A percentile compares a stretch with the other conserved stretches of the same genome.
phyloP scores from a whole-genome alignment of 2,329 filamentous ascomycete genomes.

The Venturia asperata region DNA sequence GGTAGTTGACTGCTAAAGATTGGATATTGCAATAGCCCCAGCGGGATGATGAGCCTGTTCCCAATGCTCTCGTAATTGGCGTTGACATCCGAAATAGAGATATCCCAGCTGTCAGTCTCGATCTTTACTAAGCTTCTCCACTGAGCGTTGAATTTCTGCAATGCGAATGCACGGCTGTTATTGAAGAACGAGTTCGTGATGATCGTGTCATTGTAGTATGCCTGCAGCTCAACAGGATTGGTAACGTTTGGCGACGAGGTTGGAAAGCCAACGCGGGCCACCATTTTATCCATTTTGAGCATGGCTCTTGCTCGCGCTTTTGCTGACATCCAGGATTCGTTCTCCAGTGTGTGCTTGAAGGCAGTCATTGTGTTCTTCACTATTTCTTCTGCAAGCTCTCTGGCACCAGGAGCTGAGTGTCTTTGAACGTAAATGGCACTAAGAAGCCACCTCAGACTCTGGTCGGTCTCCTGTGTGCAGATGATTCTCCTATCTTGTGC shows the following conservation, averaged over 20 bases:
- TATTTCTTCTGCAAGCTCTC: constrained; percentile 59
- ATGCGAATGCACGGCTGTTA: background rate
- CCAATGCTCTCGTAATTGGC: constrained; percentile 57
- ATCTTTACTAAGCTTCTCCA: constrained; percentile 56
- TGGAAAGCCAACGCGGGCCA: constrained; percentile 62
- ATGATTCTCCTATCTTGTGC: constrained; percentile 21
- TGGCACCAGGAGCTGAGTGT: constrained; percentile 59
- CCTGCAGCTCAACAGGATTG: constrained; percentile 46
- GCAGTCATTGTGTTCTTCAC: constrained; percentile 61
- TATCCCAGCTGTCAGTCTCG: constrained; percentile 51
- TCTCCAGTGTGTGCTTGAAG: constrained; percentile 54
- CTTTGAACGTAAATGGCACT: constrained; percentile 64
- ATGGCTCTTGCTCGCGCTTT: constrained; percentile 43
- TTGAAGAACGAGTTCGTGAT: background rate
- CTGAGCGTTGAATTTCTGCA: background rate
- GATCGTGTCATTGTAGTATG: background rate
- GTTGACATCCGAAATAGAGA: constrained; percentile 47
- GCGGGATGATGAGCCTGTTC: constrained; percentile 64
- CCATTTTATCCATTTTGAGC: constrained; percentile 49
- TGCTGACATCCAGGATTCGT: constrained; percentile 57
- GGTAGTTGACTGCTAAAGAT: constrained; percentile 57
- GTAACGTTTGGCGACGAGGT: constrained; percentile 54
- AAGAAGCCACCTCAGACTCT: constrained; percentile 57
- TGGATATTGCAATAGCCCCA: constrained; percentile 62
- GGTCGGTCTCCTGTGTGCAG: constrained; percentile 53